These are phyloP conservation scores for Cardamine resedifolia DNA, from an alignment of 345 rosid species.

Conservation along the genomic window DNA sequence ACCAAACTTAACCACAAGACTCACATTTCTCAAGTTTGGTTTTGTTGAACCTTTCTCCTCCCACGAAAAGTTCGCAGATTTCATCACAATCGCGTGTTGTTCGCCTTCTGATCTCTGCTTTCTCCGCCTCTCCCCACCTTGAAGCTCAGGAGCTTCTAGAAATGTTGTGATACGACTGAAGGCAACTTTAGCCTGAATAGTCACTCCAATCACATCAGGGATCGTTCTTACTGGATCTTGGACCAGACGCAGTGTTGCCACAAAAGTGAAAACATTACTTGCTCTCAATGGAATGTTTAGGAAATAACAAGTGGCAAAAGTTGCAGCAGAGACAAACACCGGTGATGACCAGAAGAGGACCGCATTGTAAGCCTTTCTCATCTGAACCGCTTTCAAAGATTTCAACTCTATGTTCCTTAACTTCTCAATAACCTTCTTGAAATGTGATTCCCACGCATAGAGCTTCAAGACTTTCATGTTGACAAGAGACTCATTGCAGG, in stretches of 20 bases:
- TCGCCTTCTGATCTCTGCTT: conserved; percentile 33
- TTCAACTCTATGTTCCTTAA: conserved; percentile 60
- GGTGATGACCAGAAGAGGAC: conserved; percentile 93
- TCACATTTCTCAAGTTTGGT: conserved; percentile 63
- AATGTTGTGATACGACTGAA: conserved; percentile 72
- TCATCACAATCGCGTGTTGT: conserved; percentile 43
- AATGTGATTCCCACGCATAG: conserved; percentile 92
- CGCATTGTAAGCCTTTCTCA: conserved; percentile 61
- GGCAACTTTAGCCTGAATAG: conserved; percentile 90
- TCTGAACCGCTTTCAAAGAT: conserved; percentile 81
- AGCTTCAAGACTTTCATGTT: conserved; percentile 93
- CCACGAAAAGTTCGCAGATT: conserved; percentile 80
- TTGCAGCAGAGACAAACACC: conserved; percentile 81
- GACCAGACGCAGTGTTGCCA: conserved; percentile 84
- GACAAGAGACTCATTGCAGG: conserved; percentile 75
- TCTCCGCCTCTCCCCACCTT: conserved; percentile 47
- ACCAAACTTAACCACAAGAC: conserved; percentile 55
- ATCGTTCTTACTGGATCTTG: conserved; percentile 82
- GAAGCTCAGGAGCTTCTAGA: conserved; percentile 90
- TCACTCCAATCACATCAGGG: conserved; percentile 84
- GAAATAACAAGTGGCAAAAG: conserved; percentile 83
- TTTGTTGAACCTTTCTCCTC: conserved; percentile 51
- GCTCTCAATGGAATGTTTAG: conserved; percentile 73
- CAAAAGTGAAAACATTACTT: conserved; percentile 88
- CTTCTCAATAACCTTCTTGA: conserved; percentile 74